Evolutionary conservation across 495 filamentous ascomycete genomes (phyloP), one percentile per base, ranked within the genome.

Genomic region (Penicillium malachiteum): DNA sequence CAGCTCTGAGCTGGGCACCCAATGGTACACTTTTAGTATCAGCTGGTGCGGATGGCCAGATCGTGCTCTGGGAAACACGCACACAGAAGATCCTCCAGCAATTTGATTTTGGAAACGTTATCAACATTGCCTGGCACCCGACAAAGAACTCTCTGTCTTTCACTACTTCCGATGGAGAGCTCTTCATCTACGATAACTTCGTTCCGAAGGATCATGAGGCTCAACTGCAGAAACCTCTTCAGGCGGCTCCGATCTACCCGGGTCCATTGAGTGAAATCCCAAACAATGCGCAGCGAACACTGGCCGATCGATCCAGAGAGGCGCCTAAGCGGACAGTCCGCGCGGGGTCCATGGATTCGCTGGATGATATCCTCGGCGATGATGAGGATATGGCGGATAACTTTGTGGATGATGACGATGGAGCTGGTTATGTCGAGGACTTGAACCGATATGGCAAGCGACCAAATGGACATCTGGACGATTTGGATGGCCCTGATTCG

Each of bases 331-430:
- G 50, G 68, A 78, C 52, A 52, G 60, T 62, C 48, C 69, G 78
- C 58, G 61, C 69, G 42, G 77, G 77, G 5, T 77, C 79, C 4
- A 79, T 77, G 0, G 82, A 87, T 56, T 82, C 83, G 5, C 62
- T 88, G 9, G 85, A 87, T 66, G 82, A 83, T 54, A 75, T 84
- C 16, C 67, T 82, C 2, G 78, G 74, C 16, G 69, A 67, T 1
- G 71, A 72, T 52, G 75, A 77, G 17, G 78, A 76, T 6, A 78
- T 88, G 59, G 88, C 87, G 33, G 91, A 88, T 43, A 18, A 35
- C 61, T 98, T 97, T 65, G 87, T 98, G 2, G 86, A 88, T 1
- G 93, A 98, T 69, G 94, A 98, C 60, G 94, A 98, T 64, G 92
- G 90, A n/a, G 91, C 89, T 16, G 94, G 92, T 33, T 96, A 96